Conservation (phyloP, 2,329 filamentous ascomycete genomes). For the Talaromyces sp. region DNA sequence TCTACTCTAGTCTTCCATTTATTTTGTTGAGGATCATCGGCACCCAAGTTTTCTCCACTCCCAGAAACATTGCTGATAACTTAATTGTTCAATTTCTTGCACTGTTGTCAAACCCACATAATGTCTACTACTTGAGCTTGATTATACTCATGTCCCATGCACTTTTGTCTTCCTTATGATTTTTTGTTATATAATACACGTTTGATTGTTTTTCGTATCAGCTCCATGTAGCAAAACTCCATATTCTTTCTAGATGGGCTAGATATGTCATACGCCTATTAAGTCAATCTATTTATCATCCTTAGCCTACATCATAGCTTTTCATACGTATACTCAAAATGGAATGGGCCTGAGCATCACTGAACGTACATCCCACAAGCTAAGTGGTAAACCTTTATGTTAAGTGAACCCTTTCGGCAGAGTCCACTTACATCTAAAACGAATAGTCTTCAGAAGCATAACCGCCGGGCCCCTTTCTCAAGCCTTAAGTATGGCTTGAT, state of each 20-base stretch:
- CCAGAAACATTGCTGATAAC: neutral
- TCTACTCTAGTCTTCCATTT: slow-evolving; percentile 7
- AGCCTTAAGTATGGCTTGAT: neutral
- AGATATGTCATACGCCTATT: no score
- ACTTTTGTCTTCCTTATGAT: neutral
- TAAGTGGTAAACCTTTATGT: neutral
- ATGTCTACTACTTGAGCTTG: neutral
- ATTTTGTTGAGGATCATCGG: neutral
- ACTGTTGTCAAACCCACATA: neutral
- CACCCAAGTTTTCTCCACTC: neutral
- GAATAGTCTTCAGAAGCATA: no score
- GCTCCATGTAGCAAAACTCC: no score
- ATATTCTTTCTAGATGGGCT: no score
- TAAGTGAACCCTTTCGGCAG: no score
- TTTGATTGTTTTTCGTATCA: neutral
- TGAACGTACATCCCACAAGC: neutral
- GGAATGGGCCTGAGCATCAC: no score
- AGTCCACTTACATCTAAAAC: no score
- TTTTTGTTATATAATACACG: slow-evolving; percentile 5
- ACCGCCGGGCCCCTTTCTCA: no score
- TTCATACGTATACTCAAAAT: no score
- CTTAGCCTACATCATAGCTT: no score
- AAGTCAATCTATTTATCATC: no score
- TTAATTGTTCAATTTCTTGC: neutral
- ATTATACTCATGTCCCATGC: neutral